Evolutionary conservation across 2,329 filamentous ascomycete species (phyloP), one percentile per base, ranked within the genome.

Genomic region (Hortaea werneckii): DNA sequence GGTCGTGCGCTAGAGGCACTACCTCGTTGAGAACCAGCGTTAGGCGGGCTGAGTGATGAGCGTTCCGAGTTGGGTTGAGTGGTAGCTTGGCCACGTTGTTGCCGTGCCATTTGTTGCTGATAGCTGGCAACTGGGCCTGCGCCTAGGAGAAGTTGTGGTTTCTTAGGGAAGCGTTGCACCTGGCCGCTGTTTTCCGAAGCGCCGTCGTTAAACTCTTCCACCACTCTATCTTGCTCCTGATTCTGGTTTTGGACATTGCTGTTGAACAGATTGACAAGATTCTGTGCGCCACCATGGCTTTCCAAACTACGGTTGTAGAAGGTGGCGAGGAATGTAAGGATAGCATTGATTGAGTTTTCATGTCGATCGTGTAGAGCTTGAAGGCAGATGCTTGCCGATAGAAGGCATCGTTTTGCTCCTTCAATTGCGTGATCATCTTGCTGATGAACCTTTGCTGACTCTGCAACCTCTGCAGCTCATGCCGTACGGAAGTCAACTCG

Each of bases 331-430:
- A 98, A 96, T 42, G 89, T 94, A 37, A 98, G 76, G 51, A 98
- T 96, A n/a, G 90, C 90, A 60, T 95, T 96, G 67, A 98, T 96
- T 0, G 90, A 95, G 62, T 90, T 95, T 63, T 98, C 92, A 60
- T 98, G 92, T n/a, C 92, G 82, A 56, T 90, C 88, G 60, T 96
- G 90, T 61, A 94, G 80, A 48, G 80, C 85, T 65, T 96, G 89
- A 95, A 95, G 47, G 85, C 82, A 39, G 85, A 77, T 0, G 90
- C 89, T 65, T 95, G 88, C 46, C 85, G 83, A 58, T 89, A 94
- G 29, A 95, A 77, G 50, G 90, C 82, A 50, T 87, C 82, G 60
- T 96, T 92, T 58, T 95, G 89, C 49, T 84, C 79, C 45, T 87
- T 83, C 48, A 96, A 71, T 46, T 85, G 80, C 44, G 75, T 78